These are phyloP conservation scores for Conringia planisiliqua DNA, from an alignment of 345 rosid species.

Conservation along the genomic window DNA sequence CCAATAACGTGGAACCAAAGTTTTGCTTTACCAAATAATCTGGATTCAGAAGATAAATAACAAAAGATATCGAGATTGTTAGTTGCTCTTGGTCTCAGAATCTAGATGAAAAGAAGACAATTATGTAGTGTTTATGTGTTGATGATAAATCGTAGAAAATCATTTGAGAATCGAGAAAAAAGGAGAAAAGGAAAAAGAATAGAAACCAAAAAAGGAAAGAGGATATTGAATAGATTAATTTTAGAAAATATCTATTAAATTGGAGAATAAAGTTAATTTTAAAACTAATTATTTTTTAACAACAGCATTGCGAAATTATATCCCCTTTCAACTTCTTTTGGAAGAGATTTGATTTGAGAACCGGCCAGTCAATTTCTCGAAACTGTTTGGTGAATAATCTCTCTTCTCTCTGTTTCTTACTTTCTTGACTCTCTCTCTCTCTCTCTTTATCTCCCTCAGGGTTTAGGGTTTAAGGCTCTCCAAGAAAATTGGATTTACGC, in stretches of 20 bases:
- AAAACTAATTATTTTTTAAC: no score
- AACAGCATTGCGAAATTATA: neutral
- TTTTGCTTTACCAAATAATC: neutral
- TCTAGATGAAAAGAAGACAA: neutral
- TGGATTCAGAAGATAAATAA: neutral
- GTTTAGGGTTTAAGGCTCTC: slow-evolving; percentile 32
- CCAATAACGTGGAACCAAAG: neutral
- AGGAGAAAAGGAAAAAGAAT: neutral
- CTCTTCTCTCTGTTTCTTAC: neutral
- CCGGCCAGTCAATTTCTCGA: slow-evolving; percentile 9
- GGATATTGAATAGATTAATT: neutral
- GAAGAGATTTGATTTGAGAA: neutral
- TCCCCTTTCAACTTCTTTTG: neutral
- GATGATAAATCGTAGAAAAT: neutral
- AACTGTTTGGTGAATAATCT: slow-evolving; percentile 13
- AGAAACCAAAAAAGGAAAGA: neutral
- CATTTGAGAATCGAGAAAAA: neutral
- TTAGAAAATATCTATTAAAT: neutral
- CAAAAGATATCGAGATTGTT: neutral
- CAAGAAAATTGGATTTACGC: slow-evolving; percentile 15
- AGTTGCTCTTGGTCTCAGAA: neutral
- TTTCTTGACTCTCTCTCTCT: neutral
- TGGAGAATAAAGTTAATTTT: neutral
- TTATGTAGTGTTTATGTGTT: neutral
- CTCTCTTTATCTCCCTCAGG: neutral